Base-by-base conservation (phyloP, 192 early-diverging fungal species). In the Coemansia sp. region DNA sequence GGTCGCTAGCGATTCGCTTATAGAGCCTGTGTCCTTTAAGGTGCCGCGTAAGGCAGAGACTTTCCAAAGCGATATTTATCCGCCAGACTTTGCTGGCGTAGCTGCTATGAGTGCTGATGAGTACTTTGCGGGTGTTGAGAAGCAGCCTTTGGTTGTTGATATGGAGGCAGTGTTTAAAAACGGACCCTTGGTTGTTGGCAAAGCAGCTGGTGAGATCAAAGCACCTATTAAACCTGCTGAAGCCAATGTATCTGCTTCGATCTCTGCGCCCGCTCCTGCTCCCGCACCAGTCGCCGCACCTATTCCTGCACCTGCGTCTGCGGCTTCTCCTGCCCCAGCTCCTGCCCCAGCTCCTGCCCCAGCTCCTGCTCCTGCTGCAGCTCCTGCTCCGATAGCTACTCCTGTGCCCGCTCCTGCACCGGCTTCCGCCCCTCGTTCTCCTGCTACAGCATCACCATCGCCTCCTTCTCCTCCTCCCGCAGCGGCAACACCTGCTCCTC, bases 61-160 rank as follows among this genome's bases (percentile, higher is more conserved):
- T 18, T 99, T 99, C 86, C 95, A 97, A 79, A 61, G 85, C 17
- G 97, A 99, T 57, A 78, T 99, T 40, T 99, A 89, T 78, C 95
- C 97, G 32, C 88, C 89, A 22, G 84, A 87, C 9, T 58, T 81
- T 34, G 82, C 91, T 19, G 89, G 89, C 35, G 81, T 87, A 34
- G 80, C 97, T 8, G 78, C 93, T 0, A 60, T 99, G 39, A 85
- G 90, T n/a, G 87, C 89, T 4, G 89, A 93, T 46, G 91, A 95
- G 61, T 99, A 85, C 75, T 95, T 97, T 72, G 77, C 61, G 8
- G 97, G 95, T 13, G 86, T 95, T 64, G 80, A 78, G 35, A 83
- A 86, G 4, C 80, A 84, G 14, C 95, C 97, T 2, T 89, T 57
- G 35, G 26, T 63, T 46, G 62, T 65, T 5, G 56, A 58, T 46